These are phyloP conservation scores for Hanseniaspora hatyaiensis DNA, from an alignment of 805 yeast genomes.

Conservation along the genomic window DNA sequence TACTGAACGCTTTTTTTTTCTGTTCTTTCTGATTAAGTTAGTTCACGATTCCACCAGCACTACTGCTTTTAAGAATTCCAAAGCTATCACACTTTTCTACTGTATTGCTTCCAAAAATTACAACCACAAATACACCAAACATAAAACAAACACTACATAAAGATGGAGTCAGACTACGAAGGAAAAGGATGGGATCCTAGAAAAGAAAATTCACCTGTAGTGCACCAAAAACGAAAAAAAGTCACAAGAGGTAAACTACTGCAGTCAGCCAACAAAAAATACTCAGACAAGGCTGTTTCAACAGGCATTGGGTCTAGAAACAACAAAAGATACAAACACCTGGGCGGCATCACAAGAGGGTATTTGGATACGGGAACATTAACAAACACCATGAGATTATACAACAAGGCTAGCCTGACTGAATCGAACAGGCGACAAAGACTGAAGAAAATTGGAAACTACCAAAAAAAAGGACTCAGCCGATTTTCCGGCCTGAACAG, in stretches of 20 bases:
- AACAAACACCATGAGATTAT: constrained; percentile 12
- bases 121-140: not conserved
- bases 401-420: not conserved
- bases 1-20: no score
- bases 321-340: constrained; percentile 5
- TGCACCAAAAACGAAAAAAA: constrained; percentile 2
- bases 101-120: not conserved
- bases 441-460: constrained; percentile 6
- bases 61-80: no score
- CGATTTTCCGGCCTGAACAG: not conserved
- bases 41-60: no score
- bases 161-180: constrained; percentile 5
- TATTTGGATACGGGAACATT: constrained; percentile 6
- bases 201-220: not conserved
- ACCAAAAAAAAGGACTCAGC: constrained; percentile 8
- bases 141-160: not conserved
- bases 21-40: no score
- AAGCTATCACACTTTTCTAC: no score
- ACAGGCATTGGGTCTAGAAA: not conserved
- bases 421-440: not conserved
- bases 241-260: constrained; percentile 4
- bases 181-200: not conserved
- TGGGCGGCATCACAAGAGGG: constrained; percentile 11
- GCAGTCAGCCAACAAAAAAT: constrained; percentile 6
- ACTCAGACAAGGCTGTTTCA: not conserved